phyloP scores from a whole-genome alignment of 164 flowering plant genomes.

The Chimonanthus praecox region DNA sequence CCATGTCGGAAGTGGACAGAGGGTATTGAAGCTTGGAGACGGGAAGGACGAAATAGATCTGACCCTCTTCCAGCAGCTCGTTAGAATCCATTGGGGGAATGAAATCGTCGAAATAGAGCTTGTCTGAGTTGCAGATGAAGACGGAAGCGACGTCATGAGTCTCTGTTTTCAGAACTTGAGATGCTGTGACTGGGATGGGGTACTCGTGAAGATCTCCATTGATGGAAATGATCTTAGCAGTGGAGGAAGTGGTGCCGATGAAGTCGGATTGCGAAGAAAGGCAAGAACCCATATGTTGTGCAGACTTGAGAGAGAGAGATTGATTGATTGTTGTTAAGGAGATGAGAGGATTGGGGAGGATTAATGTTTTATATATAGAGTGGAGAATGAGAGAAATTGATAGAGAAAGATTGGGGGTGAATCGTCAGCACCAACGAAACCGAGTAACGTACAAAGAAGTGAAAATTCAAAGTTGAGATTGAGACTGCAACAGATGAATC shows the following conservation, averaged over 20 bases:
- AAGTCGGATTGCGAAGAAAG: slow-evolving; percentile 6
- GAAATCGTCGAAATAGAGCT: slow-evolving; percentile 35
- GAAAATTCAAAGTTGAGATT: too few species aligned
- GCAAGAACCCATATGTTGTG: slow-evolving; percentile 15
- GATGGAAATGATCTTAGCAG: slow-evolving; percentile 33
- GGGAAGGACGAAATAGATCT: slow-evolving; percentile 56
- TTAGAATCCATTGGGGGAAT: slow-evolving; percentile 32
- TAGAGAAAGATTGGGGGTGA: too few species aligned
- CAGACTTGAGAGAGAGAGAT: neutral
- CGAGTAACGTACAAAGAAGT: too few species aligned
- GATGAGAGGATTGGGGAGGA: too few species aligned
- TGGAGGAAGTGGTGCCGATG: neutral
- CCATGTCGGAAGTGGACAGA: slow-evolving; percentile 54
- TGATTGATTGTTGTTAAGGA: too few species aligned
- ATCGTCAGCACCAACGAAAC: too few species aligned
- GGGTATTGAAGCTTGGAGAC: slow-evolving; percentile 25
- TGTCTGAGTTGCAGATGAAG: slow-evolving; percentile 50
- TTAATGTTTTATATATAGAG: too few species aligned
- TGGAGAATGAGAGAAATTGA: too few species aligned
- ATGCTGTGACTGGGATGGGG: slow-evolving; percentile 27
- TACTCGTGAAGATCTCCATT: slow-evolving; percentile 35
- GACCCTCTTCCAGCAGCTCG: slow-evolving; percentile 26
- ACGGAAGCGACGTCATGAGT: neutral
- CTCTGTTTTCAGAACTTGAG: slow-evolving; percentile 28
- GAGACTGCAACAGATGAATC: too few species aligned